Percentiles rank a stretch among this genome's conserved stretches.
Evolutionary conservation across 345 rosid genomes (phyloP).

Genomic region (Geranium rotundifolium): DNA sequence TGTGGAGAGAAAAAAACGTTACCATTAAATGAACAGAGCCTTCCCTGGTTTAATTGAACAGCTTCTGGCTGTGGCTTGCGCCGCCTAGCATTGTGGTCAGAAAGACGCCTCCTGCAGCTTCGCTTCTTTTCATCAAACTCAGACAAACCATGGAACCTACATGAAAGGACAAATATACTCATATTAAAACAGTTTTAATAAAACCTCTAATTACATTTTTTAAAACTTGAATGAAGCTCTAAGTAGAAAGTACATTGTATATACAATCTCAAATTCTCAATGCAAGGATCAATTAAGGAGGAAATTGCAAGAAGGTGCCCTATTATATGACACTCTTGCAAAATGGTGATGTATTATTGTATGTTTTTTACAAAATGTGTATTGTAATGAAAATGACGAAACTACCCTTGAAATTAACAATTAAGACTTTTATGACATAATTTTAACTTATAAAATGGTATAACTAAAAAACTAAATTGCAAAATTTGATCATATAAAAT

Average conservation of each 20-base stretch:
- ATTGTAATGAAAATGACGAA: no score
- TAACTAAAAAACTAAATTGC: no score
- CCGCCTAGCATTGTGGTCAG: slow-evolving; percentile 95
- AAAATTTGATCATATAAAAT: no score
- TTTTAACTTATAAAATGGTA: no score
- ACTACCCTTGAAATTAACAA: no score
- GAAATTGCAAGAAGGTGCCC: no score
- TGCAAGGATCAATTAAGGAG: not conserved
- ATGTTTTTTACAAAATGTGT: no score
- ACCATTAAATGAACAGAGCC: slow-evolving; percentile 45
- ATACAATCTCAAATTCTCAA: not conserved
- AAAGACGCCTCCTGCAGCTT: slow-evolving; percentile 84
- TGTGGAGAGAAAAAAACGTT: not conserved
- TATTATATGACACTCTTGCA: no score
- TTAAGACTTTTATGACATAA: no score
- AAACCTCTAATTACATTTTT: not conserved
- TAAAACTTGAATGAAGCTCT: no score
- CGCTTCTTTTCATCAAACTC: slow-evolving; percentile 93
- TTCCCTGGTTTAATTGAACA: slow-evolving; percentile 32
- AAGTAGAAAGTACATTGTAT: not conserved
- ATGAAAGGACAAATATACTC: slow-evolving; percentile 7
- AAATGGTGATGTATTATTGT: no score
- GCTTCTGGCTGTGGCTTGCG: slow-evolving; percentile 75
- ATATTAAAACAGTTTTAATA: not conserved
- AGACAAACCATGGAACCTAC: slow-evolving; percentile 73